Percentiles rank a stretch among this genome's conserved stretches.
Evolutionary conservation across 208 protist genomes (phyloP).

Genomic region (Naegleria gruberi): DNA sequence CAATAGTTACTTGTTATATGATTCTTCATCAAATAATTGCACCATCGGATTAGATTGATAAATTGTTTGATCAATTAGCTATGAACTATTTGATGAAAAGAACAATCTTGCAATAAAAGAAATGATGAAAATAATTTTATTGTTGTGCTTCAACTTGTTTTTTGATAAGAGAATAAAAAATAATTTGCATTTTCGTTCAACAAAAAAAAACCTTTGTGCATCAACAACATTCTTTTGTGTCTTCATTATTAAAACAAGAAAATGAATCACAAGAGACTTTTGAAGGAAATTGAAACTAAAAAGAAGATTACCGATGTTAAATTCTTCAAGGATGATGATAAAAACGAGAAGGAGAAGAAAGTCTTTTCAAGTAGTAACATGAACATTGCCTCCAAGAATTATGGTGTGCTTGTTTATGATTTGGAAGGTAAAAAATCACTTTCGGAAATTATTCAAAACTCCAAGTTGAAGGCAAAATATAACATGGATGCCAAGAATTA

Average conservation of each 20-base stretch:
- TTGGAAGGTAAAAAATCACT: conserved; percentile 13
- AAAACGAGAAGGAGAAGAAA: not conserved
- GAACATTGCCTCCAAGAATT: conserved; percentile 2
- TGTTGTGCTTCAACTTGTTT: too few relatives aligned
- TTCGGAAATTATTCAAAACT: not conserved
- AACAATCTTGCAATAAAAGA: too few relatives aligned
- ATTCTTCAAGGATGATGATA: not conserved
- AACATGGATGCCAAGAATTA: not conserved
- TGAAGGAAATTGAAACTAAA: not conserved
- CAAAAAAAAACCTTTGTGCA: too few relatives aligned
- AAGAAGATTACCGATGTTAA: not conserved
- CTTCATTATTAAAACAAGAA: not conserved
- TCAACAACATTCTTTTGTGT: not conserved
- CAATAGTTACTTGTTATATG: too few relatives aligned
- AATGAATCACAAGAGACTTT: not conserved
- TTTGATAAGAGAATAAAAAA: too few relatives aligned
- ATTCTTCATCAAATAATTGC: too few relatives aligned
- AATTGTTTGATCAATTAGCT: too few relatives aligned
- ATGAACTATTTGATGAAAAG: too few relatives aligned
- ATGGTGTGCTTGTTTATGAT: conserved; percentile 21
- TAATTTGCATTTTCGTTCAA: too few relatives aligned
- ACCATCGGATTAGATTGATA: too few relatives aligned
- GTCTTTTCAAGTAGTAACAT: not conserved
- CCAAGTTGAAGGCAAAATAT: not conserved
- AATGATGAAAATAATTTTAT: too few relatives aligned